These are phyloP conservation scores for Sechiopsis laciniata DNA, from an alignment of 306 rosid genomes.

Conservation along the genomic window DNA sequence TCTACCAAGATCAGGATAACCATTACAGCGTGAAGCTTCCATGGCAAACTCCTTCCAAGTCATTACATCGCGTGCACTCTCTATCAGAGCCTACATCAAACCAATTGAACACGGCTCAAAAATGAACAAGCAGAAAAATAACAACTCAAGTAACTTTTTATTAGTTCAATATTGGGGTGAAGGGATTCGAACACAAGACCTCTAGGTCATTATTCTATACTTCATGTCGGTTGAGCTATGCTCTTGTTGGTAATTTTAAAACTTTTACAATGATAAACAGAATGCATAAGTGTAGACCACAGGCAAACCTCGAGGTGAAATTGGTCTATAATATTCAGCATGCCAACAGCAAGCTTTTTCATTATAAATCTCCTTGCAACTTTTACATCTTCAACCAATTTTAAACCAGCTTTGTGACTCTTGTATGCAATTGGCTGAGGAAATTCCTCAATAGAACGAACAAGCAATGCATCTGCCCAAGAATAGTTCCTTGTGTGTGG, in stretches of 20 bases:
- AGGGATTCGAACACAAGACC: too few relatives aligned
- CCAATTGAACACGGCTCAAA: constrained; percentile 25
- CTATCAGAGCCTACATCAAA: constrained; percentile 64
- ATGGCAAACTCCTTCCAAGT: constrained; percentile 87
- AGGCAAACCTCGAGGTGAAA: constrained; percentile 65
- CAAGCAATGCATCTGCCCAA: constrained; percentile 88
- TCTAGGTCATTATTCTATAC: too few relatives aligned
- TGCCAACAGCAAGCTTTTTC: constrained; percentile 80
- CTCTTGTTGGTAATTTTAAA: too few relatives aligned
- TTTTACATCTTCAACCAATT: constrained; percentile 68
- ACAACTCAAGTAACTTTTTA: background rate
- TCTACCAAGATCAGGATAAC: constrained; percentile 83
- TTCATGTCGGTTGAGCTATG: too few relatives aligned
- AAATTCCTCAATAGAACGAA: constrained; percentile 62
- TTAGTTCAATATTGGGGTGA: too few relatives aligned
- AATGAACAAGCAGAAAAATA: constrained; percentile 16
- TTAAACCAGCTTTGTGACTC: constrained; percentile 65
- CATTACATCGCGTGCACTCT: constrained; percentile 63
- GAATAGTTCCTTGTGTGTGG: constrained; percentile 87
- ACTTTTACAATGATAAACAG: constrained; percentile 13
- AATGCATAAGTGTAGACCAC: constrained; percentile 15
- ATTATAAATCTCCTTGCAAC: constrained; percentile 77
- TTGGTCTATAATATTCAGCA: constrained; percentile 83
- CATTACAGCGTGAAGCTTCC: constrained; percentile 77
- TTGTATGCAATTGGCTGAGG: constrained; percentile 86